Evolutionary conservation across 345 rosid species (phyloP).

Genomic region (Hibiscus mutabilis): DNA sequence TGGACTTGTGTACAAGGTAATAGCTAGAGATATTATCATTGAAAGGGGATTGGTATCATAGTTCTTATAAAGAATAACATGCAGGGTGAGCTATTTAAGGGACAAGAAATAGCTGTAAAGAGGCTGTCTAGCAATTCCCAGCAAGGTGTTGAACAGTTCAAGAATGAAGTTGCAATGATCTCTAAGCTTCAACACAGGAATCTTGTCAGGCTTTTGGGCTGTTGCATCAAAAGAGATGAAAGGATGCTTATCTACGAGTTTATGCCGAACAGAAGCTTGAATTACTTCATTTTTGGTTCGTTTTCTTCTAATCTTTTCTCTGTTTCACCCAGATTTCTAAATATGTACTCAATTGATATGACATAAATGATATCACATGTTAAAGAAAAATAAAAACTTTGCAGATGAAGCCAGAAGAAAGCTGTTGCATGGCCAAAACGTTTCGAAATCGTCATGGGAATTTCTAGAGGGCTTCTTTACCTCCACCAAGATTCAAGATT

Average conservation of each 20-base stretch:
- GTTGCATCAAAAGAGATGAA: conserved; percentile 14
- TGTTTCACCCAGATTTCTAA: not conserved
- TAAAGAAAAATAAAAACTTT: not conserved
- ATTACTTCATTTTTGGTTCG: not conserved
- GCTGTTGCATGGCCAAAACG: conserved; percentile 27
- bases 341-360: not conserved
- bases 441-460: conserved; percentile 28
- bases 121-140: not conserved
- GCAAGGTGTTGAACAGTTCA: not conserved
- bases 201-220: not conserved
- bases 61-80: not conserved
- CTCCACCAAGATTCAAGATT: conserved; percentile 37
- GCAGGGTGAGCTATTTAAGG: not conserved
- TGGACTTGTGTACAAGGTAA: not conserved
- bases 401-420: conserved; percentile 22
- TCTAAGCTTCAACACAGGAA: not conserved
- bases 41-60: not conserved
- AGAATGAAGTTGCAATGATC: not conserved
- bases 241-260: conserved; percentile 37
- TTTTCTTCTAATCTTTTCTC: not conserved
- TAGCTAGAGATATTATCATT: too few relatives aligned
- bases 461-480: conserved; percentile 36
- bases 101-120: conserved; percentile 21
- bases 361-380: not conserved
- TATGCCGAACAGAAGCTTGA: not conserved